These are phyloP conservation scores for Lonicera japonica DNA, from an alignment of 129 eudicot genomes.

Conservation along the genomic window DNA sequence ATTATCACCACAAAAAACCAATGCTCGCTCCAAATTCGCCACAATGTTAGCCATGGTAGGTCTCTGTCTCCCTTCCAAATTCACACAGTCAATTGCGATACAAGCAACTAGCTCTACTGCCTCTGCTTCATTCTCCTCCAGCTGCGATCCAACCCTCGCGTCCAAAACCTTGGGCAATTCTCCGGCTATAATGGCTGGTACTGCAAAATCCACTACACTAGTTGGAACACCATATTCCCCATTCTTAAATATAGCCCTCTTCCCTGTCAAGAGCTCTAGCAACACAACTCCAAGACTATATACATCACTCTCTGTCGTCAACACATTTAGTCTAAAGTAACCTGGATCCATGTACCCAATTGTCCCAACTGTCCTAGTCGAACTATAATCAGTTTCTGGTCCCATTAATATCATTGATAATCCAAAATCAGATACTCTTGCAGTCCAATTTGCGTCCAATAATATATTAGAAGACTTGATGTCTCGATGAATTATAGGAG, in stretches of 20 bases:
- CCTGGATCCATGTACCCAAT: slow-evolving; percentile 20
- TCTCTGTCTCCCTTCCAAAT: slow-evolving; percentile 3
- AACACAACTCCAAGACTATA: no score
- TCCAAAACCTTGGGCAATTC: no score
- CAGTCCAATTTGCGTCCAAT: slow-evolving; percentile 18
- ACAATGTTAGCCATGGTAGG: slow-evolving; percentile 17
- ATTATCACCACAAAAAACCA: slow-evolving; percentile 12
- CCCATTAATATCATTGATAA: no score
- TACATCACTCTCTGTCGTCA: slow-evolving; percentile 14
- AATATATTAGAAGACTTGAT: slow-evolving; percentile 15
- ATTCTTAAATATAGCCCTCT: slow-evolving; percentile 14
- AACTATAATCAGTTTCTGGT: no score
- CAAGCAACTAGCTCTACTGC: no score
- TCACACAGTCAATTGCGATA: slow-evolving; percentile 5
- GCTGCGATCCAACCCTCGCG: no score
- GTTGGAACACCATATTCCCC: slow-evolving; percentile 6
- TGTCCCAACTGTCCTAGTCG: slow-evolving; percentile 17
- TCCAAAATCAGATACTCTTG: slow-evolving; percentile 18
- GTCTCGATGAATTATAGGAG: no score
- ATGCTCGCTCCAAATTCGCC: slow-evolving; percentile 16
- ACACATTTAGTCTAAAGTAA: slow-evolving; percentile 14
- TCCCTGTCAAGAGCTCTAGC: slow-evolving; percentile 14
- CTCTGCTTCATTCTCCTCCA: no score
- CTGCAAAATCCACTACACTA: no score
- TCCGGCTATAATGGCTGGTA: no score